Conservation (phyloP, 345 rosid genomes). For the Citrus australasica region DNA sequence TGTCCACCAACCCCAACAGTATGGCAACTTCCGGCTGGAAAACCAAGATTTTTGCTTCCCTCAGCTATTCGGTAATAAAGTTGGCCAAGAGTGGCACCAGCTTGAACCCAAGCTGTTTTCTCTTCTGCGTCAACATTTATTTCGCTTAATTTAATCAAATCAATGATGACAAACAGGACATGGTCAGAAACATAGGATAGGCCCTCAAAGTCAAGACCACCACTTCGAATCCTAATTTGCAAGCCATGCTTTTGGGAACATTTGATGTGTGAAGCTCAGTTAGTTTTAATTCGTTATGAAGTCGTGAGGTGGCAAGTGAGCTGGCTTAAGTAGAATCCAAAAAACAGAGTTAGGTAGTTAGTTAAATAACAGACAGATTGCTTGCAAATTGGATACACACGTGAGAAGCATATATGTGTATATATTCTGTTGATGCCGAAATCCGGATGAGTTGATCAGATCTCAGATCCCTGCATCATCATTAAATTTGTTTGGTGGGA, state of each 20-base stretch:
- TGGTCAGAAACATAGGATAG: not conserved
- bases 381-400: no score
- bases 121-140: constrained; percentile 1
- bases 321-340: no score
- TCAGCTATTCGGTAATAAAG: constrained; percentile 21
- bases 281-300: no score
- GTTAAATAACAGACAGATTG: no score
- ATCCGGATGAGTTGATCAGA: no score
- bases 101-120: constrained; percentile 25
- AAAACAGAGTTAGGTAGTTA: no score
- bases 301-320: no score
- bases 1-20: constrained; percentile 57
- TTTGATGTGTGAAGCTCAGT: no score
- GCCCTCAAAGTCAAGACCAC: constrained; percentile 15
- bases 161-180: constrained; percentile 9
- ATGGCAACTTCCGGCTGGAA: constrained; percentile 29
- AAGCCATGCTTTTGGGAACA: not conserved
- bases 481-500: no score
- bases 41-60: constrained; percentile 19
- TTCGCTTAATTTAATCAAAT: constrained; percentile 12
- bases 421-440: no score
- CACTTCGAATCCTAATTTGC: constrained; percentile 8
- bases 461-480: no score
- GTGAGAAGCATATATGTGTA: no score
- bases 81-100: constrained; percentile 27